Percentiles rank a stretch among this genome's conserved stretches.
These are phyloP conservation scores for Verticillium tricorpus DNA, from an alignment of 2,329 filamentous ascomycete species.

Conservation along the genomic window DNA sequence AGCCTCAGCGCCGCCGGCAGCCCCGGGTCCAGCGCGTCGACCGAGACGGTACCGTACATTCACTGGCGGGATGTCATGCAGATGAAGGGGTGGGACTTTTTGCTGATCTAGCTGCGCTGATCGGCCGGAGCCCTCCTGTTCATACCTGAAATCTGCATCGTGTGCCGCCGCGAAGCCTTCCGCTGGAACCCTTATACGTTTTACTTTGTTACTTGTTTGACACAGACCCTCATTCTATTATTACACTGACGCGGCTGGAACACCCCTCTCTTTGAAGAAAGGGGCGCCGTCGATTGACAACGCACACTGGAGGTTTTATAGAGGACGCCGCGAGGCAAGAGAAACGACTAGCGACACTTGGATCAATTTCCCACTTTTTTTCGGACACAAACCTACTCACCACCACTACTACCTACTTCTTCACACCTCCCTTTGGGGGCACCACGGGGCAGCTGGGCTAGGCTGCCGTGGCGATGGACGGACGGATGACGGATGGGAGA, in stretches of 20 bases:
- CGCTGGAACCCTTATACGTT: slow-evolving; percentile 15
- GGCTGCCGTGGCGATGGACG: slow-evolving; percentile 7
- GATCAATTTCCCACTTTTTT: background rate
- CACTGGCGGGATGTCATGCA: slow-evolving; percentile 96
- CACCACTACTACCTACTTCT: background rate
- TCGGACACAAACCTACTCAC: background rate
- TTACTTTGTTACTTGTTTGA: slow-evolving; percentile 17
- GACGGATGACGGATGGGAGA: slow-evolving; percentile 9
- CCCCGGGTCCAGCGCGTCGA: slow-evolving; percentile 24
- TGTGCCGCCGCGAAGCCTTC: background rate
- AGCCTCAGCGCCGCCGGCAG: slow-evolving; percentile 26
- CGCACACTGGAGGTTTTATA: slow-evolving; percentile 15
- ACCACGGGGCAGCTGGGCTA: slow-evolving; percentile 10
- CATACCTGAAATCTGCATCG: background rate
- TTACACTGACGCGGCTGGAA: slow-evolving; percentile 8
- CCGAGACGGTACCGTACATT: slow-evolving; percentile 51
- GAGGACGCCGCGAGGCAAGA: slow-evolving; percentile 37
- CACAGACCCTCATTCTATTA: slow-evolving; percentile 7
- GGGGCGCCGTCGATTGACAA: background rate
- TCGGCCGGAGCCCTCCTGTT: background rate
- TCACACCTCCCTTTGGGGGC: background rate
- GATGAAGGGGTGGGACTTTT: slow-evolving; percentile 85
- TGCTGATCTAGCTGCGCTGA: slow-evolving; percentile 63
- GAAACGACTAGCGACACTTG: slow-evolving; percentile 5
- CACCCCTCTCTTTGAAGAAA: background rate